Evolutionary conservation across 441 rosid species (phyloP), one percentile per base, ranked within the genome.

Genomic region (Populus tomentosa): DNA sequence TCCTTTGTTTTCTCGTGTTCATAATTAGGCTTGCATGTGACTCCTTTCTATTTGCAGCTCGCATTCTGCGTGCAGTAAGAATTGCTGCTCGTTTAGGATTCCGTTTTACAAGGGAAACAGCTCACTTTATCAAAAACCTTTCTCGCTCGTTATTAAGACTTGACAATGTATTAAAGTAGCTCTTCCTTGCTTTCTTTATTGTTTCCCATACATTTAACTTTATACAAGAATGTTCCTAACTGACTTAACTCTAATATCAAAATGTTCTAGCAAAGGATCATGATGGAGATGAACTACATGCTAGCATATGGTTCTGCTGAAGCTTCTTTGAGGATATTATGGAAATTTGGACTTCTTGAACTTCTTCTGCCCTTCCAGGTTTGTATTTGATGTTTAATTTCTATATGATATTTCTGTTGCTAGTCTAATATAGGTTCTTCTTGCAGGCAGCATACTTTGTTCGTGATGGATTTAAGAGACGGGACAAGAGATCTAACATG

Each of bases 251-350:
- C n/a, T 65, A 11, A 53, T 56, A 36, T 62, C 69, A 28, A 73
- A 74, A 76, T 79, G 67, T 77, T 82, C 78, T 80, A 96, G 98
- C 86, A 90, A 80, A 92, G 98, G 84, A 87, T 94, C 82, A 79
- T 90, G 82, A 88, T 93, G 97, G 99, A 96, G 89, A 82, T 94
- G 94, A 96, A 94, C 82, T 92, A 92, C 86, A 90, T 96, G 99
- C 84, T 96, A 65, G 91, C 99, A 11, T 91, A 92, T 86, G 99
- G 99, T 69, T 90, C 97, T 69, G 97, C 96, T 42, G 98, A 92
- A 88, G 91, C 97, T 76, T 93, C 97, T 78, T 80, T 95, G 70
- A 90, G 98, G 82, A 82, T 89, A 80, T 74, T 92, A 53, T 92
- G 97, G 98, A 93, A 84, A 85, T 93, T 89, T 76, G 95, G 97